Evolutionary conservation across 148 eudicot species (phyloP).

Genomic region (Salicornia ramosissima): DNA sequence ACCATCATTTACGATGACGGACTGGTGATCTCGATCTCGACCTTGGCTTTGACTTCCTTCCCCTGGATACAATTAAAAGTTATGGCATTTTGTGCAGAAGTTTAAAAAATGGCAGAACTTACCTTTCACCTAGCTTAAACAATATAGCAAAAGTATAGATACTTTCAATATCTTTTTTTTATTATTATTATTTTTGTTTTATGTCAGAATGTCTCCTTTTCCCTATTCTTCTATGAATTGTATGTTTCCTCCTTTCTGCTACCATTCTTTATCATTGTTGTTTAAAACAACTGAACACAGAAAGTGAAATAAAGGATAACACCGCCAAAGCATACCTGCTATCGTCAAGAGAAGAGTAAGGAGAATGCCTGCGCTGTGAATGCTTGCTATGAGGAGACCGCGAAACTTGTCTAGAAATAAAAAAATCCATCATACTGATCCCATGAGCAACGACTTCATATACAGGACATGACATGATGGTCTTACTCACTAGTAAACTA

Average conservation of each 20-base stretch:
- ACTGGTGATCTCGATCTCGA: constrained; percentile 61
- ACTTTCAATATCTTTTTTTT: not conserved
- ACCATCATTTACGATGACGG: constrained; percentile 47
- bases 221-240: not conserved
- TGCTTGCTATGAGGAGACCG: constrained; percentile 97
- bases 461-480: constrained; percentile 29
- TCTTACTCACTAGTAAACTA: constrained; percentile 30
- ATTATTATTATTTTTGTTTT: too few relatives aligned
- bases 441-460: constrained; percentile 45
- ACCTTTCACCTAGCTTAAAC: constrained; percentile 26
- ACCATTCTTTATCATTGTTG: not conserved
- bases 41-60: constrained; percentile 46
- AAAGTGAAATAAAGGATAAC: constrained; percentile 13
- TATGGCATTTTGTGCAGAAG: not conserved
- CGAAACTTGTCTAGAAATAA: constrained; percentile 88
- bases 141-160: not conserved
- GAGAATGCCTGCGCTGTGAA: constrained; percentile 97
- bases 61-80: constrained; percentile 35
- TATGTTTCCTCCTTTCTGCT: not conserved
- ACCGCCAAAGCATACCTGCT: constrained; percentile 54
- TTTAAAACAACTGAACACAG: constrained; percentile 4
- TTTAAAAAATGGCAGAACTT: constrained; percentile 2
- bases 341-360: constrained; percentile 85
- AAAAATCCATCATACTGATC: constrained; percentile 78
- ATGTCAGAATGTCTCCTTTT: not conserved